Evolutionary conservation across 495 filamentous ascomycete genomes (phyloP).

Genomic region (Letharia lupina): DNA sequence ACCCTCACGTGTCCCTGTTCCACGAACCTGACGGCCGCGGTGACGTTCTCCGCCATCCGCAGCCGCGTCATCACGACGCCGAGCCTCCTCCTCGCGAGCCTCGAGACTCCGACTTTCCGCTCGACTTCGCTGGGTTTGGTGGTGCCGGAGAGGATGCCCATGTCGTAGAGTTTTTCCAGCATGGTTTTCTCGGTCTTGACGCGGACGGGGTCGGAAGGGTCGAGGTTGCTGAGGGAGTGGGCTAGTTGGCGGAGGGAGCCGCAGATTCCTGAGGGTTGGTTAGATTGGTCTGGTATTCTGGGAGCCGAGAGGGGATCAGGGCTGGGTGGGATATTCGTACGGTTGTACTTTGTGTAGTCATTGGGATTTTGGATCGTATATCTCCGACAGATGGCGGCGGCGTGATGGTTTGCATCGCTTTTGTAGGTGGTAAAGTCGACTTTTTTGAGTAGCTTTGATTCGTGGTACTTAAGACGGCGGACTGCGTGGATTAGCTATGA

Average conservation of each 20-base stretch:
- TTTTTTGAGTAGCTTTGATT: conserved; percentile 79
- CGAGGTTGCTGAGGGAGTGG: conserved; percentile 70
- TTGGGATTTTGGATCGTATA: conserved; percentile 81
- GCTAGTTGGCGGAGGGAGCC: conserved; percentile 82
- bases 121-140: conserved; percentile 75
- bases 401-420: conserved; percentile 76
- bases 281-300: not conserved
- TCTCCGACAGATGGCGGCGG: conserved; percentile 66
- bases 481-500: conserved; percentile 51
- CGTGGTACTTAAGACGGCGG: conserved; percentile 86
- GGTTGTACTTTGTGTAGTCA: conserved; percentile 86
- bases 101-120: conserved; percentile 73
- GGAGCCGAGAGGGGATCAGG: not conserved
- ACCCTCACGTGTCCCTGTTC: conserved; percentile 95
- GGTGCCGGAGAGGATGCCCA: conserved; percentile 68
- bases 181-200: conserved; percentile 72
- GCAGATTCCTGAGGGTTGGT: conserved; percentile 42
- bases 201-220: conserved; percentile 68
- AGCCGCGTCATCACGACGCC: conserved; percentile 81
- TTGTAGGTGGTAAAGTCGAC: conserved; percentile 94
- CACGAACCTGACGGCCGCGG: conserved; percentile 72
- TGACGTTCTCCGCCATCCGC: conserved; percentile 82
- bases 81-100: conserved; percentile 70
- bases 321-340: not conserved
- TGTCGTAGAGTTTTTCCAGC: conserved; percentile 80